A percentile compares a stretch with the other conserved stretches of the same genome.
These are phyloP conservation scores for Globisporangium uncinulatum DNA, from an alignment of 352 stramenopile genomes.

Conservation along the genomic window DNA sequence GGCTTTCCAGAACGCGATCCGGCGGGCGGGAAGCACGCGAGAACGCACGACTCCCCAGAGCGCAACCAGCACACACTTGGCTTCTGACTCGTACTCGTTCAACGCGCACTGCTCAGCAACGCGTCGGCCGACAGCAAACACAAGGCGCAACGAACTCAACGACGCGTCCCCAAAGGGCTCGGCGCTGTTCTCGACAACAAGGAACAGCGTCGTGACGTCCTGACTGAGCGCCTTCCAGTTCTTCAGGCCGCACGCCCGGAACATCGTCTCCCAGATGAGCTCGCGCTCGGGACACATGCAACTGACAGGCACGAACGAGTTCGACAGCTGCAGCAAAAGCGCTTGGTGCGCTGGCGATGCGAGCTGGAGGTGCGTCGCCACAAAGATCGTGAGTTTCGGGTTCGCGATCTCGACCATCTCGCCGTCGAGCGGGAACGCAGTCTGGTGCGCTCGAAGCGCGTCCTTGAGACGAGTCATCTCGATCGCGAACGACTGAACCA, in stretches of 20 bases:
- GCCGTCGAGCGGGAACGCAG: constrained; percentile 28
- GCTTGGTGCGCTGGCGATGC: constrained; percentile 25
- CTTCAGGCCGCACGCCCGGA: constrained; percentile 34
- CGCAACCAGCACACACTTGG: constrained; percentile 37
- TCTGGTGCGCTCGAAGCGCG: constrained; percentile 29
- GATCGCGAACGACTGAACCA: constrained; percentile 28
- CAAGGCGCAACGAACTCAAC: constrained; percentile 18
- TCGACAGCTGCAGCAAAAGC: constrained; percentile 38
- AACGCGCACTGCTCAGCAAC: constrained; percentile 3
- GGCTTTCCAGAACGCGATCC: constrained; percentile 34
- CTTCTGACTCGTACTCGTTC: constrained; percentile 24
- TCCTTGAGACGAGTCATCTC: constrained; percentile 48
- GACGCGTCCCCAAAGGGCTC: constrained; percentile 12
- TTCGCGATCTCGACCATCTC: constrained; percentile 30
- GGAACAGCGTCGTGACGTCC: constrained; percentile 28
- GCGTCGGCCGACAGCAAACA: constrained; percentile 23
- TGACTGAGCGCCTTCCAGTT: constrained; percentile 37
- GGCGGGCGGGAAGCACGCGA: constrained; percentile 32
- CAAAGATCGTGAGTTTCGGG: constrained; percentile 26
- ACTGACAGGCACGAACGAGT: constrained; percentile 33
- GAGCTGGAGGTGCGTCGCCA: constrained; percentile 29
- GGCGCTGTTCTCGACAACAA: constrained; percentile 21
- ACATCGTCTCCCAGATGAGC: constrained; percentile 29
- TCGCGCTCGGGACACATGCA: constrained; percentile 23
- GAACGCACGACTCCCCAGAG: constrained; percentile 45